Conservation (phyloP, 2,329 filamentous ascomycete genomes). For the Sclerotinia spermophila region DNA sequence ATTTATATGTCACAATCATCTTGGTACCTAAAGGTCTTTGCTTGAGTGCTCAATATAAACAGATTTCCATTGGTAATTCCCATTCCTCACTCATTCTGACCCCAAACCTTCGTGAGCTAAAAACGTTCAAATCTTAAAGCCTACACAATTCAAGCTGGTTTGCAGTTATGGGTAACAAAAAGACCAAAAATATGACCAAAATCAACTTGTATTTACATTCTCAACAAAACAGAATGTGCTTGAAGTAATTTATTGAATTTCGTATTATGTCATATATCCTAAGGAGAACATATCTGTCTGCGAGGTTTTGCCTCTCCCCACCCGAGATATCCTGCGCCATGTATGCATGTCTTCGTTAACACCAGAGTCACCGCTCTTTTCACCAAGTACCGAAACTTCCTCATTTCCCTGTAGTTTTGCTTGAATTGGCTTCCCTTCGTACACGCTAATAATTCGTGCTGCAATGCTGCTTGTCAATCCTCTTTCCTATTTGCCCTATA, state of each 20-base stretch:
- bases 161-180: not conserved
- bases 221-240: not conserved
- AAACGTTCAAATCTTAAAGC: not conserved
- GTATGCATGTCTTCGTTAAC: not conserved
- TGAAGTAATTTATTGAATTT: not conserved
- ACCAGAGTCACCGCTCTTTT: constrained; percentile 2
- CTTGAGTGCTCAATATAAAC: not conserved
- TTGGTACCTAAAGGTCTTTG: not conserved
- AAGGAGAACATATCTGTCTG: not conserved
- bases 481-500: too few species aligned
- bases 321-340: not conserved
- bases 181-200: too few species aligned
- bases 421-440: not conserved
- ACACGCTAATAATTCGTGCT: not conserved
- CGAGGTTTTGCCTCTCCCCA: not conserved
- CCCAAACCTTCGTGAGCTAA: not conserved
- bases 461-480: not conserved
- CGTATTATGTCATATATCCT: not conserved
- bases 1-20: not conserved
- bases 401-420: not conserved
- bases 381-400: not conserved
- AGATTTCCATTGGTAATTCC: not conserved
- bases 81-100: not conserved
- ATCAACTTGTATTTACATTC: too few species aligned
- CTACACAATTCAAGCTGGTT: not conserved